A percentile compares a stretch with the other conserved stretches of the same genome.
Conservation (phyloP, 228 moss, liverwort and hornwort genomes). For the Sphagnum fallax region DNA sequence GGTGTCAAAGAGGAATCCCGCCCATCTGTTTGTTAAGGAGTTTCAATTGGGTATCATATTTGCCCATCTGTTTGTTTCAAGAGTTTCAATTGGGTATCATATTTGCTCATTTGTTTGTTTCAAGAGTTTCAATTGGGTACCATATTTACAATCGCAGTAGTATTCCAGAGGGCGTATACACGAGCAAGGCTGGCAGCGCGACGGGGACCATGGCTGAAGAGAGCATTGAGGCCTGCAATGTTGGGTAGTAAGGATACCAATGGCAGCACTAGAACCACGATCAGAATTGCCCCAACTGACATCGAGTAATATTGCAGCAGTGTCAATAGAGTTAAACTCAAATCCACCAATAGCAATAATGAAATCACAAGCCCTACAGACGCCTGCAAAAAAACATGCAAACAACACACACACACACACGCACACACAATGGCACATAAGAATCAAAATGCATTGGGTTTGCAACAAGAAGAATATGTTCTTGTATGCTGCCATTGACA, state of each 20-base stretch:
- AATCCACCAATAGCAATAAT: slow-evolving; percentile 77
- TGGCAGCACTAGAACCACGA: slow-evolving; percentile 75
- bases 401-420: background rate
- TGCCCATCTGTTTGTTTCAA: background rate
- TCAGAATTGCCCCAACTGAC: slow-evolving; percentile 82
- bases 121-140: slow-evolving; percentile 20
- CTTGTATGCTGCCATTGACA: no score
- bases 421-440: background rate
- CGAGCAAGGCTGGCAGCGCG: slow-evolving; percentile 81
- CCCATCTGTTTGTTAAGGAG: no score
- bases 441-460: no score
- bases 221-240: slow-evolving; percentile 89
- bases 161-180: slow-evolving; percentile 93
- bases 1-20: no score
- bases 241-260: slow-evolving; percentile 73
- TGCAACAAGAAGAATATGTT: no score
- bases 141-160: slow-evolving; percentile 79
- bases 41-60: slow-evolving; percentile 53
- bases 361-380: slow-evolving; percentile 88
- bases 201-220: slow-evolving; percentile 92
- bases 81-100: slow-evolving; percentile 33
- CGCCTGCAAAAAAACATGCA: slow-evolving; percentile 37
- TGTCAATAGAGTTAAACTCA: slow-evolving; percentile 89
- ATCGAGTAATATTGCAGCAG: slow-evolving; percentile 92
- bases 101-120: slow-evolving; percentile 26